These are phyloP conservation scores for Sanguinoderma infundibulare DNA, from an alignment of 1,284 basidiomycete genomes.

Conservation along the genomic window DNA sequence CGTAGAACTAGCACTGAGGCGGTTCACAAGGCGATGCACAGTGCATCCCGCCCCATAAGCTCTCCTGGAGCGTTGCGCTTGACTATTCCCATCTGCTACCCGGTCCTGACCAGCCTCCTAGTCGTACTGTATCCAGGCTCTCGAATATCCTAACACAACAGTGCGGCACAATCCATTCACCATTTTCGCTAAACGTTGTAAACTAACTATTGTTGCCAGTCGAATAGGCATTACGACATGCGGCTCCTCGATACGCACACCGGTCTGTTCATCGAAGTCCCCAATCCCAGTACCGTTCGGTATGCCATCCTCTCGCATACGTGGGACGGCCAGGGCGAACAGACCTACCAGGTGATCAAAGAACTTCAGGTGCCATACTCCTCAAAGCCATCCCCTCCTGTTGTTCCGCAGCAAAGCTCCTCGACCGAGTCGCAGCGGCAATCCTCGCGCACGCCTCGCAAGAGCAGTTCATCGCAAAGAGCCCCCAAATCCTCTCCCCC, in stretches of 20 bases:
- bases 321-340: not conserved
- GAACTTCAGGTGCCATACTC: not conserved
- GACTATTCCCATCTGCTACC: no score
- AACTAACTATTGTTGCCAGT: no score
- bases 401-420: not conserved
- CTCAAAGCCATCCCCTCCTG: not conserved
- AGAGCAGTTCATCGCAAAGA: not conserved
- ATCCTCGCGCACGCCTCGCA: not conserved
- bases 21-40: no score
- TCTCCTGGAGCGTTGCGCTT: no score
- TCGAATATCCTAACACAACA: no score
- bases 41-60: no score
- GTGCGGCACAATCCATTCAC: no score
- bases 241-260: not conserved
- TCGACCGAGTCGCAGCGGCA: not conserved
- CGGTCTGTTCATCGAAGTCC: not conserved
- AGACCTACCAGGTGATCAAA: not conserved
- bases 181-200: no score
- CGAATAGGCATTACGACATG: no score
- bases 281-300: not conserved
- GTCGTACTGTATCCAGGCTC: no score
- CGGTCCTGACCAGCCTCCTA: no score
- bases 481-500: not conserved
- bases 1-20: no score
- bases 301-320: not conserved